A percentile compares a stretch with the other conserved stretches of the same genome.
Conservation (phyloP, 352 stramenopile species). For the Phytopythium chamaehyphon region DNA sequence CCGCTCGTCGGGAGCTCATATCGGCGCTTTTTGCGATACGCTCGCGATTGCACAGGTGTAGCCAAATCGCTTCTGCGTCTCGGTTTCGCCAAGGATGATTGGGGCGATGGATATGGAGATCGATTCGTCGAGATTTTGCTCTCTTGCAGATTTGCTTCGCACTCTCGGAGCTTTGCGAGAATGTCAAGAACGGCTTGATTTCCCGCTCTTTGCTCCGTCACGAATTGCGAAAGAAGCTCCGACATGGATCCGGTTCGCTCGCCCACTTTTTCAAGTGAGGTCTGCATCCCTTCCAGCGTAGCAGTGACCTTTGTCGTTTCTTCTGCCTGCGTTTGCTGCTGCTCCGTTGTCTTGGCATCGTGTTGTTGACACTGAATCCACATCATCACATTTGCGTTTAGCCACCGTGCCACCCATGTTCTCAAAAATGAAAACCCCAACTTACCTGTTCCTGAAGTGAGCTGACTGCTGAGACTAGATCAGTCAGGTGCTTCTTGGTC, state of each 20-base stretch:
- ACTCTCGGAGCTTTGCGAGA: too few relatives aligned
- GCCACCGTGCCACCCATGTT: neutral
- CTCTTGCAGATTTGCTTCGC: too few relatives aligned
- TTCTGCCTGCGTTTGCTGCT: neutral
- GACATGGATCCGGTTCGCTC: neutral
- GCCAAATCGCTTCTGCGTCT: too few relatives aligned
- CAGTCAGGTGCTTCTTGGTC: slow-evolving; percentile 11
- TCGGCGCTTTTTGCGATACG: neutral
- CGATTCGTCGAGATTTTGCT: too few relatives aligned
- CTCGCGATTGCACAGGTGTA: neutral
- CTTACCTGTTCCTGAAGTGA: slow-evolving; percentile 28
- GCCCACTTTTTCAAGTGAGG: neutral
- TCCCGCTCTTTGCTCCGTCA: neutral
- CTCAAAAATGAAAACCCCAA: slow-evolving; percentile 5
- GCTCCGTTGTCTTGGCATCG: neutral
- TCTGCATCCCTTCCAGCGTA: neutral
- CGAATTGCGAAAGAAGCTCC: neutral
- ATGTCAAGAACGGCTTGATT: neutral
- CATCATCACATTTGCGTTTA: neutral
- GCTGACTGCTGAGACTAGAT: slow-evolving; percentile 14
- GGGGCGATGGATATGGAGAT: too few relatives aligned
- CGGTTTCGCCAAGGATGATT: too few relatives aligned
- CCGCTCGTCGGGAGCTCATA: neutral
- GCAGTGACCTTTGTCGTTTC: neutral
- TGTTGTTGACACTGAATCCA: neutral